Conservation (phyloP, 257 asterid genomes). For the Nicotiana otophora region DNA sequence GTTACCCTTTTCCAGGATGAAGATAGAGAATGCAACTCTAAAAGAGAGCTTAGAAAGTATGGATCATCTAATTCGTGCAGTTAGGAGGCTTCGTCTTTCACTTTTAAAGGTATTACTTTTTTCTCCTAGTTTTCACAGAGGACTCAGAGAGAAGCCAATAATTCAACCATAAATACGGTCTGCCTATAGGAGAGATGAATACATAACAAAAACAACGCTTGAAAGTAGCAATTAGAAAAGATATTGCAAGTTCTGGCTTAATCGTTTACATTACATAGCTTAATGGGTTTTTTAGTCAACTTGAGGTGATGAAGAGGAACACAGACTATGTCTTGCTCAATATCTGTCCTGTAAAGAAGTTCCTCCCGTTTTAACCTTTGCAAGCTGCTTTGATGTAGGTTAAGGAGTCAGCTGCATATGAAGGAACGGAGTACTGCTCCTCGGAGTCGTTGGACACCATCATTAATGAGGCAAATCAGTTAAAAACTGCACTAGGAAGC, state of each 20-base stretch:
- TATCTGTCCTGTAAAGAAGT: neutral
- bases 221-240: neutral
- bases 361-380: neutral
- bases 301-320: neutral
- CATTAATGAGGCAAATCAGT: slow-evolving; percentile 56
- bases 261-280: neutral
- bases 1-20: slow-evolving; percentile 54
- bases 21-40: slow-evolving; percentile 86
- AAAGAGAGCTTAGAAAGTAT: slow-evolving; percentile 90
- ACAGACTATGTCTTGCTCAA: neutral
- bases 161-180: neutral
- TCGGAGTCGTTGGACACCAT: slow-evolving; percentile 39
- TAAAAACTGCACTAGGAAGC: slow-evolving; percentile 80
- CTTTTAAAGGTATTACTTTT: slow-evolving; percentile 58
- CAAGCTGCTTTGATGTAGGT: slow-evolving; percentile 29
- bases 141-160: neutral
- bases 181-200: neutral
- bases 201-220: neutral
- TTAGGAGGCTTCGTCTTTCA: slow-evolving; percentile 60
- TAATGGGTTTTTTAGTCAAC: neutral
- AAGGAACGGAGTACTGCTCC: slow-evolving; percentile 18
- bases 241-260: neutral
- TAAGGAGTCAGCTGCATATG: slow-evolving; percentile 29
- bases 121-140: neutral
- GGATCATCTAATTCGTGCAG: slow-evolving; percentile 83